Base-by-base conservation (phyloP, 2,329 filamentous ascomycete genomes). In the Huntiella bhutanensis region DNA sequence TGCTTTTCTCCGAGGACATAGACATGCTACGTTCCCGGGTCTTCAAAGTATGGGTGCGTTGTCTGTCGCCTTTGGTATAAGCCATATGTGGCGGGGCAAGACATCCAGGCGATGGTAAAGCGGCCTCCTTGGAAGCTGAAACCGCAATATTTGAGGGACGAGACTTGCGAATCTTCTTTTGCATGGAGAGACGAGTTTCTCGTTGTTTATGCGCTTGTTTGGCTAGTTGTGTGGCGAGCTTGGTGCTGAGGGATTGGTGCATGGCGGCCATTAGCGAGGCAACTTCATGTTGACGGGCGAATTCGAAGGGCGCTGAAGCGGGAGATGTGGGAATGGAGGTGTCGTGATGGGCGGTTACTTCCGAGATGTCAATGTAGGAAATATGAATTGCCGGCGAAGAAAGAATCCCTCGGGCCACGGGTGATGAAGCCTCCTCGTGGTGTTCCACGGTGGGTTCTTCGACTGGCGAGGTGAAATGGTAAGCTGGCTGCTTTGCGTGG, bases 201-300 rank as follows among this genome's bases (percentile, higher is more conserved):
- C 13, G 33, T 16, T 49, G 38, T 12, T 40, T 39, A 16, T 22
- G 19, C 36, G 40, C 45, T 39, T 46, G 50, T 7, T 54, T 53
- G 6, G 50, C 46, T 8, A 45, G 47, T 38, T 46, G 47, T 2
- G 33, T 19, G n/a, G 40, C 47, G 13, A 49, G 43, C 35, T 49
- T 49, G 22, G 13, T 19, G 7, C 34, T 16, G 17, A 46, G 45
- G 19, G 45, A 44, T 22, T 32, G 12, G 19, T 49, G 47, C 47
- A 49, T 46, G 33, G 45, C 43, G 8, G 43, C 43, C 44, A 49
- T 39, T n/a, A 49, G 43, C 28, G 43, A 40, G 33, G 22, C 17
- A 6, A 49, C 39, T 34, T 49, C 43, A 13, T 49, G 47, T 41
- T 49, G 47, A 11, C 40, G 47, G 34, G 47, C 47, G 32, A 49